A percentile compares a stretch with the other conserved stretches of the same genome.
Conservation (phyloP, 2,329 filamentous ascomycete genomes). For the Drechslera avenae region DNA sequence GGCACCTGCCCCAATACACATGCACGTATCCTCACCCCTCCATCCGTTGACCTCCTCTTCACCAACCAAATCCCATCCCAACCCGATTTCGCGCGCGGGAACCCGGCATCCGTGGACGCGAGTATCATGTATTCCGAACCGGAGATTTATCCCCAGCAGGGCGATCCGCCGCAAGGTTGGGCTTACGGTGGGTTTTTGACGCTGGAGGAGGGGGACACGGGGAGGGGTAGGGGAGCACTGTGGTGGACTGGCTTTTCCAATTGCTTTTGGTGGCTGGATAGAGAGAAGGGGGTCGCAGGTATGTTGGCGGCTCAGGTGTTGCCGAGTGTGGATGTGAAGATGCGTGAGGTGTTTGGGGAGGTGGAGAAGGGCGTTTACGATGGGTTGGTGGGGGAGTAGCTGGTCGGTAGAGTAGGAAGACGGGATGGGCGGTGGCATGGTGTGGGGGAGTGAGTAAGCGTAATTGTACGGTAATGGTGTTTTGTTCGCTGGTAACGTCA, state of each 20-base stretch:
- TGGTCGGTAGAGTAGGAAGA: background rate
- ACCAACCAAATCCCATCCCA: slow-evolving; percentile 63
- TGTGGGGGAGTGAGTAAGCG: too few relatives aligned
- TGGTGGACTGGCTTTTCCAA: slow-evolving; percentile 67
- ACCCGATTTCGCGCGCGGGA: slow-evolving; percentile 57
- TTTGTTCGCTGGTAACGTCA: too few relatives aligned
- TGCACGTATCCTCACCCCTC: slow-evolving; percentile 58
- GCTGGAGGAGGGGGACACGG: slow-evolving; percentile 54
- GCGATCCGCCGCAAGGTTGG: slow-evolving; percentile 66
- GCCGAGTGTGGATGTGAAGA: slow-evolving; percentile 43
- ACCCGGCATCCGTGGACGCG: slow-evolving; percentile 55
- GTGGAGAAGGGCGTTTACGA: slow-evolving; percentile 48
- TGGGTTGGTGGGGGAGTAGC: slow-evolving; percentile 23
- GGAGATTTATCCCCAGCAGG: slow-evolving; percentile 57
- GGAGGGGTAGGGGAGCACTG: slow-evolving; percentile 57
- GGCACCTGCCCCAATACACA: slow-evolving; percentile 65
- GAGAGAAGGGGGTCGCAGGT: slow-evolving; percentile 61
- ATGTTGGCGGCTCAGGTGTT: slow-evolving; percentile 26
- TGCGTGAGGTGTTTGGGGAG: slow-evolving; percentile 40
- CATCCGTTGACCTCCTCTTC: slow-evolving; percentile 69
- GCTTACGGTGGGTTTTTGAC: slow-evolving; percentile 64
- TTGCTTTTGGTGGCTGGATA: slow-evolving; percentile 67
- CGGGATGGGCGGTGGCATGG: too few relatives aligned
- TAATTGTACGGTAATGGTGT: too few relatives aligned
- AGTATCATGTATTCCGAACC: slow-evolving; percentile 55